phyloP scores from a whole-genome alignment of 208 protist species.

The Wallacemonas sp. region DNA sequence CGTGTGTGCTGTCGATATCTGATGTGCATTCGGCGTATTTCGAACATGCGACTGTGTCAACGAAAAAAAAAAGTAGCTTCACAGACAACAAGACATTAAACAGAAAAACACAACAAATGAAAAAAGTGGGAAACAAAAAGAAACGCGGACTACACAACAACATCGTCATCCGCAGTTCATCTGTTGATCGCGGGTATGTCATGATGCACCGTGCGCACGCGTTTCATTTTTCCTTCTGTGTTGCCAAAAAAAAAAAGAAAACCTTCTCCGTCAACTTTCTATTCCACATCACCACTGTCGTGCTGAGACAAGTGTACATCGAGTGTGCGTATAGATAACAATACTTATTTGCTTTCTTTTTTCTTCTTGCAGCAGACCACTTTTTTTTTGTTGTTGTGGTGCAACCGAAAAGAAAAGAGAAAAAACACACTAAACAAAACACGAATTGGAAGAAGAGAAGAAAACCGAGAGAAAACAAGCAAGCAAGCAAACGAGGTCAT shows the following conservation, averaged over 20 bases:
- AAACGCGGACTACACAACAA: too few species aligned
- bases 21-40: neutral
- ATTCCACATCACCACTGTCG: neutral
- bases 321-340: too few species aligned
- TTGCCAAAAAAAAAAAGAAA: constrained; percentile 3
- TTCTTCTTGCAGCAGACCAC: too few species aligned
- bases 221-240: neutral
- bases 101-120: too few species aligned
- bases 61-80: neutral
- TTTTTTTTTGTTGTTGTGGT: neutral
- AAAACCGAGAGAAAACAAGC: neutral
- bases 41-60: neutral
- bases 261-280: too few species aligned
- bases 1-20: neutral
- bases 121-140: neutral
- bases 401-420: constrained; percentile 2
- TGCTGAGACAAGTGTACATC: too few species aligned
- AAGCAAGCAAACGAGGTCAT: too few species aligned
- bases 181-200: neutral
- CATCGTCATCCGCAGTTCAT: too few species aligned
- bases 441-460: constrained; percentile 10
- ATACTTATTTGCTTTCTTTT: too few species aligned
- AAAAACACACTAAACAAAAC: too few species aligned
- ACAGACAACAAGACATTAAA: neutral
- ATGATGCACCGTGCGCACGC: neutral